Evolutionary conservation across 2,329 filamentous ascomycete species (phyloP), one percentile per base, ranked within the genome.

Genomic region (Exophiala aquamarina): DNA sequence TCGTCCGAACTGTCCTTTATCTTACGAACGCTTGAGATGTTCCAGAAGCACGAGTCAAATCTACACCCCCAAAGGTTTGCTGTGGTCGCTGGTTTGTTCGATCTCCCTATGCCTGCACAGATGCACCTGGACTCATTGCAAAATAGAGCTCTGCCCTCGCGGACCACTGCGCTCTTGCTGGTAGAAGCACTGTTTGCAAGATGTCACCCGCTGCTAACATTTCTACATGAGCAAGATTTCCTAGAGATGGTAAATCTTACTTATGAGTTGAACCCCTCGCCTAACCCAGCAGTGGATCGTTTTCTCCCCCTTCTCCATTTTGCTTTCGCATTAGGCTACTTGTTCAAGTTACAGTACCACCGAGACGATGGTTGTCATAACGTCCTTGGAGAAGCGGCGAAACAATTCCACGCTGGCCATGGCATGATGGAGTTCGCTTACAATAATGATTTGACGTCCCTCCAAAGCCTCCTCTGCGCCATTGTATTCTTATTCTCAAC

Each of bases 401-500:
- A 44, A 34, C 49, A 55, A 46, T 57, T 50, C 42, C 18, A 13
- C 41, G 9, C 29, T 43, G 21, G 49, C 42, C 17, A 41, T 31
- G 3, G 48, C 28, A 23, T 48, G 40, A n/a, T 57, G 10, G 49
- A 57, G 17, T 18, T 52, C 19, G 40, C 38, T n/a, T 40, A 48
- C 20, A 47, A 45, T 41, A 37, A 48, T 29, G 49, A 50, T 42
- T 33, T 55, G 20, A 48, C 46, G 33, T 53, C 50, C 17, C 35
- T 54, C 40, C 50, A 55, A 36, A 42, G 47, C 10, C 23, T 56
- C 8, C 28, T 55, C 2, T 54, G 48, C 36, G 32, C 44, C 17
- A 44, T 48, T 20, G 41, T 47, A n/a, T 55, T 56, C 32, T 39
- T 55, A 20, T 36, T 57, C 17, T 53, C 49, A 9, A 51, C 54